Evolutionary conservation across 1,284 basidiomycete species (phyloP).

Genomic region (Termitomyces sp.): DNA sequence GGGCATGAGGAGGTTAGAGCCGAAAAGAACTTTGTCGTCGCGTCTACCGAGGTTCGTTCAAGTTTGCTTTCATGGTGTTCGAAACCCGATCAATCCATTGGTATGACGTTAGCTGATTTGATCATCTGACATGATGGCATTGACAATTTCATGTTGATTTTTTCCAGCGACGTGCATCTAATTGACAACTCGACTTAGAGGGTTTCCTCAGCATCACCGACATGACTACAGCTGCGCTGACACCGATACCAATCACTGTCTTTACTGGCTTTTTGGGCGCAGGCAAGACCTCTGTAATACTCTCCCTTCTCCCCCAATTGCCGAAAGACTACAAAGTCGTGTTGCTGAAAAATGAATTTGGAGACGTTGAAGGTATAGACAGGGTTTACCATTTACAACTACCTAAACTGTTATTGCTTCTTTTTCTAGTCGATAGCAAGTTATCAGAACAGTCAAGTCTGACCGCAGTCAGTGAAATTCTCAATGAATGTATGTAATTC

Average conservation of each 20-base stretch:
- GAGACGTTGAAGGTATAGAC: slow-evolving; percentile 66
- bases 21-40: not conserved
- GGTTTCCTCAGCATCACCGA: not conserved
- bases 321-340: slow-evolving; percentile 82
- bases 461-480: slow-evolving; percentile 81
- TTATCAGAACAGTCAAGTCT: slow-evolving; percentile 80
- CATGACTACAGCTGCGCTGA: slow-evolving; percentile 1
- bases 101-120: slow-evolving; percentile 12
- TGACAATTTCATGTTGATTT: too few relatives aligned
- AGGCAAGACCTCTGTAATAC: slow-evolving; percentile 74
- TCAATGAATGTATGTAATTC: slow-evolving; percentile 86
- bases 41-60: not conserved
- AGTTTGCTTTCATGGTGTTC: not conserved
- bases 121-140: not conserved
- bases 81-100: not conserved
- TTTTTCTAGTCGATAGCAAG: slow-evolving; percentile 74
- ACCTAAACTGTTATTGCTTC: not conserved
- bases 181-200: too few relatives aligned
- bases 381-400: not conserved
- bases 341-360: slow-evolving; percentile 86
- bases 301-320: slow-evolving; percentile 75
- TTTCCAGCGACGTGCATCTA: too few relatives aligned
- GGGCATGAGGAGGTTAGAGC: slow-evolving; percentile 4
- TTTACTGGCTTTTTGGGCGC: slow-evolving; percentile 82
- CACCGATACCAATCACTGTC: slow-evolving; percentile 71